Conservation (phyloP, 345 rosid species). For the Aethionema arabicum region DNA sequence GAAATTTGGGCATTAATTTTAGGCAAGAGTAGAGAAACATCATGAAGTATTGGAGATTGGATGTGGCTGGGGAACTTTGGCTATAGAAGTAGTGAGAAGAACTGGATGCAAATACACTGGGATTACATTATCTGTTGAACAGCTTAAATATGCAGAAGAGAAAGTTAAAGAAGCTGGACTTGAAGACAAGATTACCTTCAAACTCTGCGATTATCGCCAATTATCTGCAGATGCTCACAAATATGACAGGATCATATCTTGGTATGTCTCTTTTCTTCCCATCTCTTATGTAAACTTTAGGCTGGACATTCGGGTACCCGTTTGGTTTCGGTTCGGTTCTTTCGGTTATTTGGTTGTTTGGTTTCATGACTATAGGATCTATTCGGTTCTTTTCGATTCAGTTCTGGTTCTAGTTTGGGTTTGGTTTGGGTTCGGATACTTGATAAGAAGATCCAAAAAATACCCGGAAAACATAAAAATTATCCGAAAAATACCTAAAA, state of each 20-base stretch:
- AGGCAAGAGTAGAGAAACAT: conserved; percentile 59
- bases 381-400: too few species aligned
- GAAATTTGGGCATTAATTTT: background rate
- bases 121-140: conserved; percentile 76
- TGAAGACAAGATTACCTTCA: conserved; percentile 63
- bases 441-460: too few species aligned
- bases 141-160: conserved; percentile 62
- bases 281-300: too few species aligned
- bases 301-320: too few species aligned
- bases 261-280: conserved; percentile 40
- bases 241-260: conserved; percentile 80
- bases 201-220: conserved; percentile 78
- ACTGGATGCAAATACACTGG: conserved; percentile 91
- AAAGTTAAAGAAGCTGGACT: conserved; percentile 88
- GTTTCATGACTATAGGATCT: too few species aligned
- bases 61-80: conserved; percentile 92
- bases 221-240: conserved; percentile 49
- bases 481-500: too few species aligned
- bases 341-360: too few species aligned
- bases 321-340: too few species aligned
- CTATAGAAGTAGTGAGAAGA: conserved; percentile 76
- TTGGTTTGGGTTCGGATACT: too few species aligned
- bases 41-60: conserved; percentile 89
- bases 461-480: too few species aligned
- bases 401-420: too few species aligned